Base-by-base conservation (phyloP, 352 stramenopile genomes). In the Globisporangium ultimum region DNA sequence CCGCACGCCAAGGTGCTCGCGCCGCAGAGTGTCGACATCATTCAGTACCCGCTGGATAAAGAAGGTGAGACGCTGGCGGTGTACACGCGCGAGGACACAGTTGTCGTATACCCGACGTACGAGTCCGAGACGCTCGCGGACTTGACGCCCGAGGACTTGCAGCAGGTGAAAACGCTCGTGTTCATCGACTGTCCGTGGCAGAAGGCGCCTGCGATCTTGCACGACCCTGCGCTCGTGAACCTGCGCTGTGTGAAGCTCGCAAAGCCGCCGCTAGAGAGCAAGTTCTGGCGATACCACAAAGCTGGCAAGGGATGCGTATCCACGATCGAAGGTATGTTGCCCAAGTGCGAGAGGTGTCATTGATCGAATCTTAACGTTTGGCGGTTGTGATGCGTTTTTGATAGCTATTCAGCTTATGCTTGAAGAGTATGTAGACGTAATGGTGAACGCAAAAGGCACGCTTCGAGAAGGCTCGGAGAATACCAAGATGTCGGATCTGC, bases 171-270 rank as follows among this genome's bases (percentile, higher is more conserved):
- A 36, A 92, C 74, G 52, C 67, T 95, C 28, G 82, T 95, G 49
- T 95, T 95, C 54, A 95, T 95, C 56, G 86, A 95, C 61, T 90
- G 74, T 53, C 84, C 86, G 32, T 95, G 86, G 86, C 84, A 95
- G 43, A 95, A 95, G 56, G 86, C 83, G 21, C 82, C 84, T 0
- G 72, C 77, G n/a, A 90, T 95, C 46, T 63, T 88, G 52, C 68
- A 77, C 22, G 70, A 93, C 54, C 58, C 75, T 3, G 72, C 70
- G 34, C 70, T 95, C 14, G 60, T 60, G 4, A 58, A 76, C 8
- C 63, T 95, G 54, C 76, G 82, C 1, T 85, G 84, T 38, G 80
- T 95, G 17, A 95, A 93, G 56, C 77, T 95, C 6, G 84, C 80
- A 5, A 76, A 78, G 22, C 86, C 86, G 15, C 86, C 86, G 2